Evolutionary conservation across 257 asterid species (phyloP), one percentile per base, ranked within the genome.

Genomic region (Scutellaria barbata): DNA sequence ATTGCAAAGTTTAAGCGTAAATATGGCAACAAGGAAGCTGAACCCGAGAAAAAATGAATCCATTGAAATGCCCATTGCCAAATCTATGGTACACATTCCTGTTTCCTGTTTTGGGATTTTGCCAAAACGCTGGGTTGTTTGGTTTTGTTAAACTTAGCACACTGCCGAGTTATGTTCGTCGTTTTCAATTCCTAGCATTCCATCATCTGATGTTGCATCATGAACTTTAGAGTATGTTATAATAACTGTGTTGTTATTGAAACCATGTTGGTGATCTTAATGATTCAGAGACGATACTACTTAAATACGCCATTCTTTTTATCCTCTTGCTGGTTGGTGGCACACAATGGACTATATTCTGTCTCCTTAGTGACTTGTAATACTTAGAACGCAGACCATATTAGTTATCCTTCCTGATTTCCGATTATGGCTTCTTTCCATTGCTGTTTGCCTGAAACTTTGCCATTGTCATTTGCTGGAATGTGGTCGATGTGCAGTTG

Each of bases 1-100:
- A 76, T 90, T 14, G 92, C 96, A 13, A 90, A 90, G 83, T 90
- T 75, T 67, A 85, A 82, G 80, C 87, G 90, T 9, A 86, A 85
- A 5, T 90, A 85, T 68, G 93, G 85, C 58, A 88, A 83, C 48
- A 70, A 85, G 65, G 84, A 78, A 50, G 87, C 68, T 69, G 85
- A 76, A 74, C 79, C 81, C 5, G 77, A 68, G 25, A 79, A 74
- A 30, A 84, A 83, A 46, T 79, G 78, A 78, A 42, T 56, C 46
- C 25, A 12, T 45, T 12, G 63, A 13, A 67, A 63, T 58, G 55
- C 25, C 25, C 25, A 22, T 22, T 22, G 0, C 46, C 60, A 22
- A 60, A 10, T 20, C 7, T 20, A 13, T 33, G 51, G 55, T 72
- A 48, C 47, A 37, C 48, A 5, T 7, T 5, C 13, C 5, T 43